Evolutionary conservation across 371 early-diverging fungal species (phyloP).

Genomic region (Lichtheimia corymbifera): DNA sequence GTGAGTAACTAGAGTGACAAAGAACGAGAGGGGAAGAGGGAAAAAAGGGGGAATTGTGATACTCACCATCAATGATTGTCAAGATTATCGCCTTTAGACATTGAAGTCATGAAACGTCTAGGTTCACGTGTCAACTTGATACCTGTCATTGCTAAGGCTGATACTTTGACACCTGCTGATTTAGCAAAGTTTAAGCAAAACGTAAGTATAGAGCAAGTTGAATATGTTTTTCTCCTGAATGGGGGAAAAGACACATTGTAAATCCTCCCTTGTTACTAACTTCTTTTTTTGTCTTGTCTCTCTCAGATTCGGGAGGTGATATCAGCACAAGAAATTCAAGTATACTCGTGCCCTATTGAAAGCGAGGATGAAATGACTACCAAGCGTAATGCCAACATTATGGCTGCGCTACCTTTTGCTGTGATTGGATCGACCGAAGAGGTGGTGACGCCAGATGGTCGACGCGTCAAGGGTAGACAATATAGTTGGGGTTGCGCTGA

Average conservation of each 20-base stretch:
- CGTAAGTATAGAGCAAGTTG: conserved; percentile 19
- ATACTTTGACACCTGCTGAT: conserved; percentile 77
- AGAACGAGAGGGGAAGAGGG: neutral
- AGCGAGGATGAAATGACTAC: conserved; percentile 84
- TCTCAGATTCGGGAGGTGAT: conserved; percentile 72
- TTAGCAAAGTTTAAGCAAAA: conserved; percentile 78
- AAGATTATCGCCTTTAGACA: conserved; percentile 88
- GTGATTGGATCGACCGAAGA: conserved; percentile 89
- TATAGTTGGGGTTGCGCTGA: conserved; percentile 95
- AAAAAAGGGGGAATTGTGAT: neutral
- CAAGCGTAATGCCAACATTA: conserved; percentile 74
- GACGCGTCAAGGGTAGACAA: conserved; percentile 81
- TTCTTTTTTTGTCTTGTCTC: no score
- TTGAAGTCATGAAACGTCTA: conserved; percentile 88
- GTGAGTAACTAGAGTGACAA: conserved; percentile 31
- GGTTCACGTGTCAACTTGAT: conserved; percentile 86
- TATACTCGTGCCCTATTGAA: conserved; percentile 79
- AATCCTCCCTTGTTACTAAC: no score
- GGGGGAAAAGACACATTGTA: no score
- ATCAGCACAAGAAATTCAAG: conserved; percentile 70
- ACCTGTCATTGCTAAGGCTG: conserved; percentile 78
- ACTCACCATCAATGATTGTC: conserved; percentile 25
- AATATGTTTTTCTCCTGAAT: no score
- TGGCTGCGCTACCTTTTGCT: conserved; percentile 92
- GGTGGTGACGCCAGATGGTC: conserved; percentile 75